Base-by-base conservation (phyloP, 2,329 filamentous ascomycete genomes). In the Metarhizium humberi region DNA sequence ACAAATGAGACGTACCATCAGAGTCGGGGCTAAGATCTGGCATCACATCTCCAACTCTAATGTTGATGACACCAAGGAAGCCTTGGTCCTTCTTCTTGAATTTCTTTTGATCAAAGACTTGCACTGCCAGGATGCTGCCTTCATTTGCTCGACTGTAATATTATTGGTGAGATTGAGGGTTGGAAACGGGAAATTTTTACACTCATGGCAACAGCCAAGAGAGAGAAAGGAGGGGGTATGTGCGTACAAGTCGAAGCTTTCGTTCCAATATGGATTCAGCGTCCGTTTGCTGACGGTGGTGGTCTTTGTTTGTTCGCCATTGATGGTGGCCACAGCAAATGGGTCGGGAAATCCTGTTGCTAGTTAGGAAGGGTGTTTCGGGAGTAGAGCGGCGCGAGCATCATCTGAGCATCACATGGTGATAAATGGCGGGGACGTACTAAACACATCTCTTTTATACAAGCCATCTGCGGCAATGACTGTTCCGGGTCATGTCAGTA, bases 71-170 rank as follows among this genome's bases (percentile, higher is more conserved):
- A 56, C 94, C 94, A 6, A 99, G 79, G 69, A 99, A 99, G 8
- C 94, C 94, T 71, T 99, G 94, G 65, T 99, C 94, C 90, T 97
- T 99, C 84, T 99, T 99, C 80, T 99, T 99, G 77, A 99, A 99
- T 76, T 99, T 99, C 78, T 96, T 96, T 75, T 99, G 94, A 73
- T 99, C 94, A 69, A 99, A 99, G 55, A 99, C 96, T 70, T 99
- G 94, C 50, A 99, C 92, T 7, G 94, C 94, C 50, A 99, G 80
- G 67, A 99, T 96, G 71, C 92, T 95, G 67, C 96, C 92, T 70
- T 99, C 94, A 58, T 87, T 94, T 58, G 90, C 92, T 69, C 82
- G 83, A 78, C 94, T 97, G 69, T 56, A 64, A 47, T 40, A 25
- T 49, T 6, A 38, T 42, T 25, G 16, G 52, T 57, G 36, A 52